These are phyloP conservation scores for Fraxinus cuspidata DNA, from an alignment of 257 asterid species.

Conservation along the genomic window DNA sequence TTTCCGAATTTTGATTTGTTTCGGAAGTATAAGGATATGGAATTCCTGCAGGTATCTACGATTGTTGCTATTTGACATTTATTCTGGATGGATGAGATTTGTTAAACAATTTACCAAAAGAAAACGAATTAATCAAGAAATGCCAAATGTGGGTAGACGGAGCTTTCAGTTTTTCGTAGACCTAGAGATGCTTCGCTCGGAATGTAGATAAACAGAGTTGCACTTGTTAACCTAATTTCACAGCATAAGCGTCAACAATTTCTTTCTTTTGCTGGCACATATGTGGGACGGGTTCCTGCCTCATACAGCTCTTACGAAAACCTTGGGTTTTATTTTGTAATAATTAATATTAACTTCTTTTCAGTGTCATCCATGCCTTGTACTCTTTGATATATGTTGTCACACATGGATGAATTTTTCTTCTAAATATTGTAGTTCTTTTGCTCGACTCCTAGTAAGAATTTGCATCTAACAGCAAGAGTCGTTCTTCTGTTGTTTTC, in stretches of 20 bases:
- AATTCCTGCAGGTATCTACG: neutral
- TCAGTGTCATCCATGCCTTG: neutral
- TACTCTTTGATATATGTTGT: neutral
- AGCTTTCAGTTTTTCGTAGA: neutral
- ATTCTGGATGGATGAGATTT: neutral
- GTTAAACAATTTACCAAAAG: neutral
- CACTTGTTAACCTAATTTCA: neutral
- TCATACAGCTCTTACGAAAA: neutral
- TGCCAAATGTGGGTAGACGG: neutral
- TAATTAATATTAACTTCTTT: neutral
- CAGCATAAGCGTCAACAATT: neutral
- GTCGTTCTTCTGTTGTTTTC: conserved; percentile 17
- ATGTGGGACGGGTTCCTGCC: neutral
- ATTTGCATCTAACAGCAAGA: neutral
- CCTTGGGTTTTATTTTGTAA: neutral
- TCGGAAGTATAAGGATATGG: neutral
- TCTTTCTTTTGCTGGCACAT: neutral
- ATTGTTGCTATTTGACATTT: neutral
- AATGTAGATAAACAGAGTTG: neutral
- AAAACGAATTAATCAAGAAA: neutral
- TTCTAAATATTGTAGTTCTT: neutral
- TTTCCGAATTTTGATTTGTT: neutral
- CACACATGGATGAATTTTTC: neutral
- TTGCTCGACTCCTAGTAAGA: neutral
- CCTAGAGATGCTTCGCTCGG: neutral